Percentiles rank a stretch among this genome's conserved stretches.
Conservation (phyloP, 1,284 basidiomycete species). For the Irpex sp. region DNA sequence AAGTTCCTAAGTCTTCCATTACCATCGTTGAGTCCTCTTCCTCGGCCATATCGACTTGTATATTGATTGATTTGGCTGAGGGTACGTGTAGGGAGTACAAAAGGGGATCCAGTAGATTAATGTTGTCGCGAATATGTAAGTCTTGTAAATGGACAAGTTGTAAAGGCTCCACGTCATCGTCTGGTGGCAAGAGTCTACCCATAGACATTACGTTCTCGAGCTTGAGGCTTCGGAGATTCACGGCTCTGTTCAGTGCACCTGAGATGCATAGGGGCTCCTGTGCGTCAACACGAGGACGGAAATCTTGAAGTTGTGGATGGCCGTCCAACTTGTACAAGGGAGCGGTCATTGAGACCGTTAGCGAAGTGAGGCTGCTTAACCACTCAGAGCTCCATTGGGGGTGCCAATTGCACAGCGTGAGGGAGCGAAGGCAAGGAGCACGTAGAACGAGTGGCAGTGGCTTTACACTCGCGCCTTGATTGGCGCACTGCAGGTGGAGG, state of each 20-base stretch:
- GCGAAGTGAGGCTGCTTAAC: background rate
- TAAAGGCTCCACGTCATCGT: background rate
- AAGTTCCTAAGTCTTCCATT: background rate
- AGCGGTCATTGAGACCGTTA: background rate
- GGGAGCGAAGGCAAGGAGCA: background rate
- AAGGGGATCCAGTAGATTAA: background rate
- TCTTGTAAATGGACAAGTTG: background rate
- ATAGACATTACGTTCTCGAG: background rate
- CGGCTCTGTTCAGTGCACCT: background rate
- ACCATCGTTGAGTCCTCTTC: background rate
- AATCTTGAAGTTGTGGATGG: background rate
- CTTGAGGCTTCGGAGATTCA: background rate
- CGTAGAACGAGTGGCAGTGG: background rate
- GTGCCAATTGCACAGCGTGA: background rate
- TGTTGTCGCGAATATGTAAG: background rate
- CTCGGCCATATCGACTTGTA: background rate
- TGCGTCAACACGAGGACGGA: background rate
- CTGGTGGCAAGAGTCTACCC: background rate
- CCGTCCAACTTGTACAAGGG: background rate
- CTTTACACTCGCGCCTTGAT: background rate
- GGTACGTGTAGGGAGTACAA: background rate
- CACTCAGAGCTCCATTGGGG: background rate
- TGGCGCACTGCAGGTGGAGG: background rate
- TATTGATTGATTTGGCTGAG: background rate
- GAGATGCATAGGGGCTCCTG: background rate